Conservation (phyloP, 352 stramenopile genomes). For the Pythium diclinum region DNA sequence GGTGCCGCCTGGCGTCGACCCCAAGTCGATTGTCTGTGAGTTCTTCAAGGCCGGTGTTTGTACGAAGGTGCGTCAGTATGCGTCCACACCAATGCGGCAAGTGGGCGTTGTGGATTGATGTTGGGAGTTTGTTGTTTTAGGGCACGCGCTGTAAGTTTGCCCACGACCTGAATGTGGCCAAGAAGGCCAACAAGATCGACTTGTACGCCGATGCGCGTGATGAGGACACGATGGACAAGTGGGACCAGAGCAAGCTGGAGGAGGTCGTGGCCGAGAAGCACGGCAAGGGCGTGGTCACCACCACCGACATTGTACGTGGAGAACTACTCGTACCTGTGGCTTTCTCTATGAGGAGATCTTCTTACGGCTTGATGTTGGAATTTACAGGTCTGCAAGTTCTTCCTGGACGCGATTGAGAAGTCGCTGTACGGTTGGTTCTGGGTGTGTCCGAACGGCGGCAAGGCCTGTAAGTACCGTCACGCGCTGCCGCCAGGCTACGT, state of each 20-base stretch:
- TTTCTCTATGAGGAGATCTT: neutral
- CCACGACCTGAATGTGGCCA: slow-evolving; percentile 85
- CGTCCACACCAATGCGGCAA: neutral
- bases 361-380: neutral
- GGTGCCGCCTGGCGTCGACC: slow-evolving; percentile 84
- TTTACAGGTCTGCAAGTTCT: slow-evolving; percentile 75
- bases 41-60: slow-evolving; percentile 89
- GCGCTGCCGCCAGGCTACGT: slow-evolving; percentile 86
- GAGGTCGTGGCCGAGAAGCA: slow-evolving; percentile 84
- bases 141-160: slow-evolving; percentile 88
- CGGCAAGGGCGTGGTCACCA: slow-evolving; percentile 72
- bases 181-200: slow-evolving; percentile 88
- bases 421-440: slow-evolving; percentile 90
- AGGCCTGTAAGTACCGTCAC: slow-evolving; percentile 80
- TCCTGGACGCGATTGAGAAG: slow-evolving; percentile 90
- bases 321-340: neutral
- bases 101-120: neutral
- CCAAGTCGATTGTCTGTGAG: slow-evolving; percentile 85
- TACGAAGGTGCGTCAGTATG: slow-evolving; percentile 52
- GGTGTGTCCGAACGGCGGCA: slow-evolving; percentile 84
- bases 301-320: slow-evolving; percentile 76
- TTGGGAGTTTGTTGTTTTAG: slow-evolving; percentile 20
- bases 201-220: slow-evolving; percentile 84
- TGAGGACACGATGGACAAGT: slow-evolving; percentile 81
- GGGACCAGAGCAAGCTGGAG: slow-evolving; percentile 88